Evolutionary conservation across 176 grass and related monocot species (phyloP), one percentile per base, ranked within the genome.

Genomic region (Oryza meyeriana): DNA sequence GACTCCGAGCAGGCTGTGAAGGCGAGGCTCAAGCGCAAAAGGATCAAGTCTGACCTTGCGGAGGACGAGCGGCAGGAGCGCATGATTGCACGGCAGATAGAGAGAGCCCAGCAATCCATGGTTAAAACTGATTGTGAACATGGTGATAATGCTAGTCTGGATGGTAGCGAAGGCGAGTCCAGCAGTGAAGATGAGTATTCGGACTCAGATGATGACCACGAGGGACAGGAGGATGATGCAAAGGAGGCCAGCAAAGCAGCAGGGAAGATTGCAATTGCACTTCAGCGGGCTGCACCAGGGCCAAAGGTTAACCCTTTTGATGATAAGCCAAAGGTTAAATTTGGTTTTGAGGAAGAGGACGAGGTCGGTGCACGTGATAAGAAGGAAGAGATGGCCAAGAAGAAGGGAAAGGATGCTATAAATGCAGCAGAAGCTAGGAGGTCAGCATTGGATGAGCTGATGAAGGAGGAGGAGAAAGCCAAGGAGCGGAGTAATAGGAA

Each of bases 401-500:
- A 87, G 71, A 89, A 39, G 20, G 83, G 64, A 34, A 83, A 85
- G 59, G 75, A 81, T 83, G 61, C 52, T 38, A 62, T 58, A 58
- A n/a, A 83, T 30, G 78, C 61, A 58, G 77, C 47, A 4, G 79
- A 77, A 3, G 27, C 39, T 12, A 88, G 89, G 52, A 81, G 75
- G 78, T 98, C 95, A 13, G 81, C 79, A 10, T 83, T 98, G n/a
- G 92, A 94, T 5, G 88, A 93, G 68, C 83, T 98, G 78, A 98
- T 94, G 90, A 94, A 79, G 84, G 92, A 98, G 67, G 92, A 98
- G 68, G 95, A 98, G 82, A 94, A 90, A 66, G 91, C 85, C 18
- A 98, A 98, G 81, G 95, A 98, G 84, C 70, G 83, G 63, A 93
- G 81, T 84, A 95, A 98, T 50, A 79, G 95, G 61, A 98, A 98